Evolutionary conservation across 139 green algal species (phyloP), one percentile per base, ranked within the genome.

Genomic region (Chlamydomonas schloesseri): DNA sequence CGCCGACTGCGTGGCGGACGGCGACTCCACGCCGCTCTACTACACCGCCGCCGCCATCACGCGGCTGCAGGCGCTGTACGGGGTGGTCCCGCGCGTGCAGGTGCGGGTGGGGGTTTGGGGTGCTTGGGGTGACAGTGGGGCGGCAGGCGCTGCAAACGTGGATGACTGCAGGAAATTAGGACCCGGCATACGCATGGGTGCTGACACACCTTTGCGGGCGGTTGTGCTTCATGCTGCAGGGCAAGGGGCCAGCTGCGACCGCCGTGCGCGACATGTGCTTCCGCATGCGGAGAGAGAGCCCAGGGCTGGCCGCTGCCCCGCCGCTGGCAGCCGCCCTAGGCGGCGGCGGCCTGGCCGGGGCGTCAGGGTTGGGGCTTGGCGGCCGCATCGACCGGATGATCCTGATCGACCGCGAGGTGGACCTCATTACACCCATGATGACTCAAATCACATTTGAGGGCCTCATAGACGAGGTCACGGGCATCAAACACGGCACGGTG

Each of bases 391-490:
- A 83, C 17, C 72, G 91, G 0, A 57, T 85, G 3, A 70, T 98
- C 21, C 89, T 99, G 31, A 57, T 99, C 15, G 97, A 98, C 81
- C 93, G 97, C 0, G 92, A 92, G 26, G 94, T 98, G 31, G 97
- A 99, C 83, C 65, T 95, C 31, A 64, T 98, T 1, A 99, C 97
- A 0, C 96, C 97, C 17, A 90, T 98, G 89, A 95, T 95, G 91
- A 99, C 96, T 9, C 96, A 98, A 91, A 93, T 99, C 58, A 99
- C 97, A 3, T 99, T 99, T 86, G 97, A 99, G 85, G 97, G 97
- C 13, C 91, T 99, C 46, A 89, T 99, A 0, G 97, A 99, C 79
- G 97, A 99, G 90, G 88, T 98, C 3, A 92, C 97, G 21, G 91
- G 94, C 57, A 97, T 99, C 80, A 91, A 86, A 46, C 90, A 94